Conservation (phyloP, 257 asterid genomes). For the Solanum stenotomum region DNA sequence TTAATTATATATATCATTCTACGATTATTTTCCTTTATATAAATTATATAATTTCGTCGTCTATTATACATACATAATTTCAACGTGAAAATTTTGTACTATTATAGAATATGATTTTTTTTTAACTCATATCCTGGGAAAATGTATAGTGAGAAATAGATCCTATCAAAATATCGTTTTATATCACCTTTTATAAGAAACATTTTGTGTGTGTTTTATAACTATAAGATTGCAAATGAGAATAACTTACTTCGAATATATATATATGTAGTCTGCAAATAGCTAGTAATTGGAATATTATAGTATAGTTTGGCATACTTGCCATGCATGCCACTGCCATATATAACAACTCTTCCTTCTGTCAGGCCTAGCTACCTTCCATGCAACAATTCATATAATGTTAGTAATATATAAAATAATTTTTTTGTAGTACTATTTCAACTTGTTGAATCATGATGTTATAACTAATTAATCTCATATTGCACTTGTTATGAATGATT, state of each 20-base stretch:
- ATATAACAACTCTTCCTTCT: conserved; percentile 16
- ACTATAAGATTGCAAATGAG: neutral
- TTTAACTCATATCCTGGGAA: neutral
- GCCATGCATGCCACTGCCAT: conserved; percentile 18
- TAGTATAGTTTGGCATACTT: conserved; percentile 18
- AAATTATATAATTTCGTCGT: neutral
- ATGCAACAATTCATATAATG: neutral
- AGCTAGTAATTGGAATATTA: neutral
- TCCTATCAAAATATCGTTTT: neutral
- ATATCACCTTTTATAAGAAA: neutral
- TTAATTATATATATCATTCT: no score
- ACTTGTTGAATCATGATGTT: no score
- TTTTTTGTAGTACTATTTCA: neutral
- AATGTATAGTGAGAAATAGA: no score
- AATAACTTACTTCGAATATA: neutral
- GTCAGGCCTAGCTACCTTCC: conserved; percentile 12
- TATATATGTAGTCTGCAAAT: neutral
- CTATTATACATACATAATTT: neutral
- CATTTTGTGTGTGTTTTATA: neutral
- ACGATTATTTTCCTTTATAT: neutral
- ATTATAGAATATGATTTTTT: no score
- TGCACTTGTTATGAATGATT: no score
- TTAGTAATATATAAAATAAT: no score
- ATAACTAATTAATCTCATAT: no score
- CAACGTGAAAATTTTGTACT: neutral